Percentiles rank a stretch among this genome's conserved stretches.
Conservation (phyloP, 2,329 filamentous ascomycete genomes). For the Claviceps citrina region DNA sequence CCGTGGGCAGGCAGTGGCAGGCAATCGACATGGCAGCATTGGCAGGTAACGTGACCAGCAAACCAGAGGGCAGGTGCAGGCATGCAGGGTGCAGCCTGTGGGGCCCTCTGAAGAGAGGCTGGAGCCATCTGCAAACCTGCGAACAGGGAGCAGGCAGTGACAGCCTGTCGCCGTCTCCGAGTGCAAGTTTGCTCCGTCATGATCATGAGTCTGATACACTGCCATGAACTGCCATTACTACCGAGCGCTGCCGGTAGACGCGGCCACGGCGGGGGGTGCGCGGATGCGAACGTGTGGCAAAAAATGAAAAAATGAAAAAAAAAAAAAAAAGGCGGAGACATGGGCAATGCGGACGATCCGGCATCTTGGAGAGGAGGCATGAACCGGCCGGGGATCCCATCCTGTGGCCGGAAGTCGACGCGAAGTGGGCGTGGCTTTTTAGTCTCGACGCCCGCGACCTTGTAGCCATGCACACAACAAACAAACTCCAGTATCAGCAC, state of each 20-base stretch:
- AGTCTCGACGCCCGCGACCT: too few relatives aligned
- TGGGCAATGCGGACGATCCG: constrained; percentile 5
- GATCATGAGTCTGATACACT: too few relatives aligned
- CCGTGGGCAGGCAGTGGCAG: neutral
- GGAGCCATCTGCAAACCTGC: neutral
- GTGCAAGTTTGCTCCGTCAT: too few relatives aligned
- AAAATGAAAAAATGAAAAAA: neutral
- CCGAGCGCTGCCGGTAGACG: too few relatives aligned
- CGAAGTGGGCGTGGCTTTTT: neutral
- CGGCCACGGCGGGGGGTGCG: constrained; percentile 11
- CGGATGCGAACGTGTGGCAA: constrained; percentile 10
- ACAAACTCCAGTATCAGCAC: too few relatives aligned
- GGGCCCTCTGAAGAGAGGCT: neutral
- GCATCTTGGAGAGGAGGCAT: constrained; percentile 3
- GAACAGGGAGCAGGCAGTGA: constrained; percentile 1
- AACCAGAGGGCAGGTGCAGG: too few relatives aligned
- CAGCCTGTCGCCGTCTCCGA: neutral
- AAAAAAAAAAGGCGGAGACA: neutral
- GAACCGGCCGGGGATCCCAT: neutral
- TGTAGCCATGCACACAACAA: neutral
- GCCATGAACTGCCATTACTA: too few relatives aligned
- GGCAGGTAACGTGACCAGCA: too few relatives aligned
- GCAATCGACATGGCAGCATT: neutral
- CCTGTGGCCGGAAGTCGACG: constrained; percentile 1
- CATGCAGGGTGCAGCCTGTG: constrained; percentile 1